Evolutionary conservation across 2,329 filamentous ascomycete species (phyloP), one percentile per base, ranked within the genome.

Genomic region (Xylaria arbuscula): DNA sequence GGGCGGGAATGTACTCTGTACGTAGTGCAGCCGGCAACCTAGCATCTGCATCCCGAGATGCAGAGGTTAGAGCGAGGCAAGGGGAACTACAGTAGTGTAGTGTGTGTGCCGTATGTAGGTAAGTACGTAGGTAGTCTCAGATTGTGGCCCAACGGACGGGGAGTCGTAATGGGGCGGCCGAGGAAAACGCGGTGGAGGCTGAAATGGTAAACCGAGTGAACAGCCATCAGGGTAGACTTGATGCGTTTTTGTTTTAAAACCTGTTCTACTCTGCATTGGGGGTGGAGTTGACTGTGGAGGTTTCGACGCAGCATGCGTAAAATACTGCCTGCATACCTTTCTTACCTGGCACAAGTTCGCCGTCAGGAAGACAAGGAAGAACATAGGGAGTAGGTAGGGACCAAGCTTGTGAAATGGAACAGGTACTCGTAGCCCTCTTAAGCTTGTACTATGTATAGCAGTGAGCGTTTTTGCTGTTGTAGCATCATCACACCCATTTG

Each of bases 321-420:
- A 75, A 75, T 75, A 68, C 73, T 75, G 73, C 73, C 73, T 75
- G 73, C 73, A 76, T 75, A 72, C 54, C 68, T 69, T 71, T 62
- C 67, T 69, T 69, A 72, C 64, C 68, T 69, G 61, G 56, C 66
- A 58, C 50, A 62, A 48, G 38, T 53, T 53, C 28, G 61, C 24
- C 48, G 22, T 70, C 48, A 65, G 36, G 62, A 69, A 62, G 28
- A 28, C 28, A 28, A 28, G 28, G 5, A 28, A 28, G 28, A 28
- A 28, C 28, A 28, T 28, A 57, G 61, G 19, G 15, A 53, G 54
- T 17, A 32, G 38, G 38, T 11, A 42, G 38, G 22, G 54, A 42
- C 9, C 13, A 45, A 13, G 32, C 34, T 34, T 32, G 40, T 28
- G 15, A 48, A 40, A 42, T n/a, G 17, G 32, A 22, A 56, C 19